Evolutionary conservation across 805 yeast species (phyloP).

Genomic region (Pichia nakasei): DNA sequence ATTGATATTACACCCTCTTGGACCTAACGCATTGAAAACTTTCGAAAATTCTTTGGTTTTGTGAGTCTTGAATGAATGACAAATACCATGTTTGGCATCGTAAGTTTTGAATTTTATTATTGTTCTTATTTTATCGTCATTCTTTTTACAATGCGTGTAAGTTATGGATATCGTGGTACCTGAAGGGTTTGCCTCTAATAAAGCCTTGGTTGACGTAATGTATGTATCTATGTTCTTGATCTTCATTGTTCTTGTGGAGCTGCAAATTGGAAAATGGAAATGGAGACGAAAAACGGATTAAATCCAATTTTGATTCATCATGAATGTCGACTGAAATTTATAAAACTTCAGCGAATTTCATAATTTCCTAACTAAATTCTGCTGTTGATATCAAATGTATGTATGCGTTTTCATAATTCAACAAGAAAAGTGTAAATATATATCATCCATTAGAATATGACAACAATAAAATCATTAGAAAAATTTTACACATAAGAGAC

Average conservation of each 20-base stretch:
- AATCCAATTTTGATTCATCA: too few species aligned
- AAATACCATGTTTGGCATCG: slow-evolving; percentile 56
- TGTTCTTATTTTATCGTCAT: slow-evolving; percentile 12
- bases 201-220: slow-evolving; percentile 21
- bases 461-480: too few species aligned
- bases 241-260: slow-evolving; percentile 14
- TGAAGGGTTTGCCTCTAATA: slow-evolving; percentile 24
- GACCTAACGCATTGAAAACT: slow-evolving; percentile 65
- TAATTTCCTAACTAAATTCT: too few species aligned
- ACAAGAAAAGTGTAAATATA: too few species aligned
- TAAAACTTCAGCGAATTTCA: too few species aligned
- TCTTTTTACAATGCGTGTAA: slow-evolving; percentile 24
- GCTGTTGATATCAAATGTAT: too few species aligned
- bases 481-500: too few species aligned
- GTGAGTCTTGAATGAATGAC: slow-evolving; percentile 47
- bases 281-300: too few species aligned
- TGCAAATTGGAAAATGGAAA: too few species aligned
- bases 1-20: slow-evolving; percentile 33
- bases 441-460: too few species aligned
- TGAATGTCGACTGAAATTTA: too few species aligned
- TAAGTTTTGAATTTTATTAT: slow-evolving; percentile 48
- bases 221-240: slow-evolving; percentile 24
- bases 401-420: too few species aligned
- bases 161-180: slow-evolving; percentile 26
- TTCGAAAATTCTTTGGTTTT: slow-evolving; percentile 69